Percentiles rank a stretch among this genome's conserved stretches.
Evolutionary conservation across 2,329 filamentous ascomycete species (phyloP).

Genomic region (Rachicladosporium sp.): DNA sequence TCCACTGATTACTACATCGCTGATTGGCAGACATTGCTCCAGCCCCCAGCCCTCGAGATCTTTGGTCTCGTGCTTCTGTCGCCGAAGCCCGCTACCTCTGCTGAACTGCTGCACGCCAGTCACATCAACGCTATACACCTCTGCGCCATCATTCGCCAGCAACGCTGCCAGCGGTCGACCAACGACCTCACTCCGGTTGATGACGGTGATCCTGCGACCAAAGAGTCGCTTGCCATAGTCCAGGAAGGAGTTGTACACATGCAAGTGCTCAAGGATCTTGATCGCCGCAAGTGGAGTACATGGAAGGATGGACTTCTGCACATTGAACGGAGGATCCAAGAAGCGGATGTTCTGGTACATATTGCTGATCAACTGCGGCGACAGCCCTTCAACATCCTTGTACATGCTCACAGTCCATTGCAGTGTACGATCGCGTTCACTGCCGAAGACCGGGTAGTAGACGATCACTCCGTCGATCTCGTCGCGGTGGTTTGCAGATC

Average conservation of each 20-base stretch:
- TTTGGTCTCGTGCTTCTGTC: conserved; percentile 72
- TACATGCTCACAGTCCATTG: conserved; percentile 81
- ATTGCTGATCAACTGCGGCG: conserved; percentile 91
- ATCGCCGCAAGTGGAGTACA: conserved; percentile 93
- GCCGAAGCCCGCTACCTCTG: conserved; percentile 74
- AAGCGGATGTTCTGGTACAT: conserved; percentile 99
- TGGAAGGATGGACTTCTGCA: conserved; percentile 81
- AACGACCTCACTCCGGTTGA: conserved; percentile 93
- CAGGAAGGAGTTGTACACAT: conserved; percentile 92
- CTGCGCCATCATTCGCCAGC: conserved; percentile 89
- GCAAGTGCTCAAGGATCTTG: conserved; percentile 91
- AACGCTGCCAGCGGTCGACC: conserved; percentile 84
- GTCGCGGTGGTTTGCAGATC: conserved; percentile 68
- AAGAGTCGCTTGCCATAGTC: conserved; percentile 87
- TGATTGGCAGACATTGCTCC: conserved; percentile 70
- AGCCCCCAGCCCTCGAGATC: conserved; percentile 71
- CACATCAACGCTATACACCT: conserved; percentile 88
- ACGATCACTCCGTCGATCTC: conserved; percentile 82
- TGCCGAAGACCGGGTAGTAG: conserved; percentile 96
- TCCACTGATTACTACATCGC: conserved; percentile 89
- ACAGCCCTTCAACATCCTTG: conserved; percentile 94
- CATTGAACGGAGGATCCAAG: conserved; percentile 64
- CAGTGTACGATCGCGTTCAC: conserved; percentile 81
- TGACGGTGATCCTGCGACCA: conserved; percentile 87
- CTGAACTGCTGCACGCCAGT: conserved; percentile 88